Evolutionary conservation across 352 stramenopile species (phyloP).

Genomic region (Phytophthora meadii): DNA sequence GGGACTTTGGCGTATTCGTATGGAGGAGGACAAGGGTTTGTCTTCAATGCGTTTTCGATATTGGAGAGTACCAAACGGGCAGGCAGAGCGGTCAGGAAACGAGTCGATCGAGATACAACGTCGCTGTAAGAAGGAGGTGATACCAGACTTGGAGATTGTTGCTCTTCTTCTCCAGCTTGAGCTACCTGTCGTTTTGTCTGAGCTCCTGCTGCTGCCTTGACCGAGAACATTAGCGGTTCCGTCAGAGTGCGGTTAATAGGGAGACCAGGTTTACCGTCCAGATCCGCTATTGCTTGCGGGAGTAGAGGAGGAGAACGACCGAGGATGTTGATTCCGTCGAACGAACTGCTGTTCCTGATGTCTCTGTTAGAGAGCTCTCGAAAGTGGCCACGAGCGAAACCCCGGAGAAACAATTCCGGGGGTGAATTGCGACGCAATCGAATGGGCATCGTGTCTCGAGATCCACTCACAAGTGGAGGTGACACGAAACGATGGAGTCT

Average conservation of each 20-base stretch:
- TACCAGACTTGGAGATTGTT: slow-evolving; percentile 5
- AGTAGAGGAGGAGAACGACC: slow-evolving; percentile 37
- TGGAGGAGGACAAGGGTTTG: slow-evolving; percentile 52
- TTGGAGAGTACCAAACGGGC: slow-evolving; percentile 72
- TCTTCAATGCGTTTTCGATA: slow-evolving; percentile 61
- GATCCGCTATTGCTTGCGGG: slow-evolving; percentile 19
- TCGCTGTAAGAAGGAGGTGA: slow-evolving; percentile 65
- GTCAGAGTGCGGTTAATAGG: slow-evolving; percentile 26
- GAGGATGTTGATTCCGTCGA: slow-evolving; percentile 52
- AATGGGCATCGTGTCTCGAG: slow-evolving; percentile 40
- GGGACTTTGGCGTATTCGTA: slow-evolving; percentile 51
- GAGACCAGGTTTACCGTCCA: slow-evolving; percentile 17
- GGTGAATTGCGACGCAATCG: slow-evolving; percentile 69
- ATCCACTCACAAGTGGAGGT: slow-evolving; percentile 58
- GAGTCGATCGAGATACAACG: slow-evolving; percentile 72
- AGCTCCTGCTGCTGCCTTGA: slow-evolving; percentile 6
- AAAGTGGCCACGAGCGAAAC: slow-evolving; percentile 51
- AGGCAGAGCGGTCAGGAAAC: slow-evolving; percentile 73
- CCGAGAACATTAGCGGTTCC: slow-evolving; percentile 13
- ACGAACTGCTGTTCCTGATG: slow-evolving; percentile 8
- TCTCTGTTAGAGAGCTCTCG: slow-evolving; percentile 31
- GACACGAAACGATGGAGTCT: slow-evolving; percentile 50
- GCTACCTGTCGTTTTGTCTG: background rate
- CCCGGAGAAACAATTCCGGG: slow-evolving; percentile 64
- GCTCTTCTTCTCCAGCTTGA: slow-evolving; percentile 10